Conservation (phyloP, 1,284 basidiomycete genomes). For the Moesziomyces antarcticus region DNA sequence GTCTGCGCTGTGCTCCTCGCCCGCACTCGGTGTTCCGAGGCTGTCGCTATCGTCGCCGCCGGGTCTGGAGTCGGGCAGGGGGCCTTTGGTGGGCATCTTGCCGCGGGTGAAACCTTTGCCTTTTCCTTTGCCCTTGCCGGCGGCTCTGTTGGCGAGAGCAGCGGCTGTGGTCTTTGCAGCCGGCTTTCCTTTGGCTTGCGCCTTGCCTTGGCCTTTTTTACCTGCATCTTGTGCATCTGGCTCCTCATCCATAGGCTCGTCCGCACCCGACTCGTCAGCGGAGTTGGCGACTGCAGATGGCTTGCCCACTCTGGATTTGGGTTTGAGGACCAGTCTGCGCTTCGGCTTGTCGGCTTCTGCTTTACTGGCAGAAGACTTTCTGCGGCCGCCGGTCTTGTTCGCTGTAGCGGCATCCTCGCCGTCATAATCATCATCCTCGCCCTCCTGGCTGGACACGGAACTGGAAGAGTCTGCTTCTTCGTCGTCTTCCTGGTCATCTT, state of each 20-base stretch:
- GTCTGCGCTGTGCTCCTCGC: conserved; percentile 26
- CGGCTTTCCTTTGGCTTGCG: conserved; percentile 19
- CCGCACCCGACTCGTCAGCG: conserved; percentile 9
- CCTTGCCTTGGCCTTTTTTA: conserved; percentile 6
- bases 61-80: conserved; percentile 21
- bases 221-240: neutral
- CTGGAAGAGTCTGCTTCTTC: conserved; percentile 17
- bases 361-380: conserved; percentile 24
- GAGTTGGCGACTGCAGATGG: neutral
- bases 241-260: conserved; percentile 12
- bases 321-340: conserved; percentile 41
- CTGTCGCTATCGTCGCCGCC: conserved; percentile 43
- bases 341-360: conserved; percentile 28
- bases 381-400: conserved; percentile 12
- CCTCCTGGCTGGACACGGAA: conserved; percentile 19
- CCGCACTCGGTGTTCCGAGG: conserved; percentile 40
- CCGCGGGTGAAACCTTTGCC: conserved; percentile 18
- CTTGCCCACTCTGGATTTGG: conserved; percentile 42
- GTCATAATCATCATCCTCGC: conserved; percentile 35
- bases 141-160: conserved; percentile 30
- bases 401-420: conserved; percentile 10
- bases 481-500: conserved; percentile 11
- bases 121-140: conserved; percentile 45
- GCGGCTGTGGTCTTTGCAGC: conserved; percentile 35
- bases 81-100: conserved; percentile 45